Evolutionary conservation across 177 flowering plant species (phyloP), one percentile per base, ranked within the genome.

Genomic region (Vitis hybrid): DNA sequence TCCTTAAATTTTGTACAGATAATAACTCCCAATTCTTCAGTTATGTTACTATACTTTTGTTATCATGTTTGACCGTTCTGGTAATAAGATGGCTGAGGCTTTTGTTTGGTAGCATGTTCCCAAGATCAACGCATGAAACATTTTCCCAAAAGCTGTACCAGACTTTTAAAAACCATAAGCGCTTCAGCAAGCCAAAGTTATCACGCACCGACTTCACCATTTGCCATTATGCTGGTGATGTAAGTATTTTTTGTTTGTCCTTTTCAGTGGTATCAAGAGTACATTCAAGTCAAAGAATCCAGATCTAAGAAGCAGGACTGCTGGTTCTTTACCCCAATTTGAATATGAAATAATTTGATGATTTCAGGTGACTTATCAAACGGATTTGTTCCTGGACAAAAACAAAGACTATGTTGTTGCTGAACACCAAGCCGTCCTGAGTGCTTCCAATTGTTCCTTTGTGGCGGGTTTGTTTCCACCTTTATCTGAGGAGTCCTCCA

Each of bases 391-490:
- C 73, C 77, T 84, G 75, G 88, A 84, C 78, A 84, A 84, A 73
- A 84, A 84, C 78, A 84, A 84, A 62, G 87, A 84, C 74, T 84
- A 84, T 73, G 87, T 84, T 67, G 80, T 84, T 77, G 84, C 81
- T 64, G 88, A 84, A 72, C 88, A 84, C 75, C 88, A 84, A 57
- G 81, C 76, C 27, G 83, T 84, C 15, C 65, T 84, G 72, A 64
- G 72, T 75, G 84, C 84, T 71, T 84, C 88, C 58, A 69, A 58
- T 60, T 82, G 86, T 64, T 70, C 84, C 46, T 84, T 84, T 60
- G 81, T 81, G 10, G 52, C 86, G 2, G 70, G 79, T 16, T 74
- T 84, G 72, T 84, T 84, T 75, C 84, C 81, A 11, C 72, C 67
- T 67, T 75, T 75, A 18, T 73, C 80, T 60, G 85, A 80, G 62